Evolutionary conservation across 257 asterid genomes (phyloP), one percentile per base, ranked within the genome.

Genomic region (Dorcoceras hygrometricum): DNA sequence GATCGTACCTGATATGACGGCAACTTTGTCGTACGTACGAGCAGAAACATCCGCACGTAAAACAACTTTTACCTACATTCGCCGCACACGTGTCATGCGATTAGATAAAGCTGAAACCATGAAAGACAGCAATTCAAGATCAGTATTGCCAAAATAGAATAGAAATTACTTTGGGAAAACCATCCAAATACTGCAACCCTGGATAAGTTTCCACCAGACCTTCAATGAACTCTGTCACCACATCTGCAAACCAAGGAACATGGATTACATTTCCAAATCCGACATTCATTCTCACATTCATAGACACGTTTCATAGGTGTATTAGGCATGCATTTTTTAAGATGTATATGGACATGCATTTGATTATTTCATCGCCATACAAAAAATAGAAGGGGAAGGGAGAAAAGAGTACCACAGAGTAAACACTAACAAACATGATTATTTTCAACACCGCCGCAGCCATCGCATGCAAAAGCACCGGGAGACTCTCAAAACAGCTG

Each of bases 151-250:
- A 26, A 58, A 66, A 54, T 63, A 59, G 32, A 61, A 48, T 25
- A 48, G 16, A 48, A 69, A 55, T 80, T 77, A 88, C 99, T 71
- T 85, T 85, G 23, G 99, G 99, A 63, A 93, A 93, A 26, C 99
- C 99, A 74, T 93, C 96, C 93, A 93, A 82, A 76, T 88, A 90
- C 78, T 93, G 99, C 89, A 93, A 80, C 19, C 92, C 95, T 18
- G 96, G 95, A 76, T 84, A 93, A 64, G 95, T 90, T 79, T 93
- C 99, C 65, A 86, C 95, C 69, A 93, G 77, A 24, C 99, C 97
- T 81, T 90, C 99, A 28, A 93, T 93, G 78, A 88, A 88, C 90
- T 93, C 99, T 5, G 86, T 93, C 78, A 88, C 97, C 18, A 87
- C 97, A 83, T 93, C 99, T 93, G 95, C 73, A 82, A 73, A 68